phyloP scores from a whole-genome alignment of 768 basidiomycete species.

The Gymnopilus dilepis region DNA sequence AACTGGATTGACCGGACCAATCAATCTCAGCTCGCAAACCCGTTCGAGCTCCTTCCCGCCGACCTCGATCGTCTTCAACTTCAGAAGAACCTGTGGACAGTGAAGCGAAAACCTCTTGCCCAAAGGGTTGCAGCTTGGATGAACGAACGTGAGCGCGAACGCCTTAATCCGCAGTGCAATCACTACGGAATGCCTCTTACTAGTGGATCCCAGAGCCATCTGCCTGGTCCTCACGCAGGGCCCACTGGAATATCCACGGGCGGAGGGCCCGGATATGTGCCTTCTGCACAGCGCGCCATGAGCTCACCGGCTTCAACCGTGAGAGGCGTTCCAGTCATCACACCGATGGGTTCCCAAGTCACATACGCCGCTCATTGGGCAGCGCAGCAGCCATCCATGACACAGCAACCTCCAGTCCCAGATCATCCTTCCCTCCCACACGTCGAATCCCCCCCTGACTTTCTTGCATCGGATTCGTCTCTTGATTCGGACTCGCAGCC shows the following conservation, averaged over 20 bases:
- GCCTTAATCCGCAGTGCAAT: constrained; percentile 7
- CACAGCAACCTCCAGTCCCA: background rate
- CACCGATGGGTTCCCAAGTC: constrained; percentile 2
- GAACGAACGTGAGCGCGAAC: background rate
- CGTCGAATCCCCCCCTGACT: constrained; percentile 4
- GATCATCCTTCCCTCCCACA: constrained; percentile 6
- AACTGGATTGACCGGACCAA: constrained; percentile 24
- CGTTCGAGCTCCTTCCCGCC: constrained; percentile 20
- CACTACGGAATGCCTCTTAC: constrained; percentile 11
- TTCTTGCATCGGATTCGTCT: too few relatives aligned
- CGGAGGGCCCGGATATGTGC: constrained; percentile 9
- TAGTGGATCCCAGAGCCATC: constrained; percentile 18
- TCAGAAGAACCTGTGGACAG: constrained; percentile 5
- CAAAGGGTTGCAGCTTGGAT: too few relatives aligned
- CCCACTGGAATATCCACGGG: constrained; percentile 13
- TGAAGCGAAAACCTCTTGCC: constrained; percentile 6
- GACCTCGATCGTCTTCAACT: constrained; percentile 5
- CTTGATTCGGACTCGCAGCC: too few relatives aligned
- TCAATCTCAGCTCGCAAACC: constrained; percentile 17
- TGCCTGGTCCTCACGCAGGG: constrained; percentile 13
- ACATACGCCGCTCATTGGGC: constrained; percentile 8
- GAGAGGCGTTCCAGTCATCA: constrained; percentile 4
- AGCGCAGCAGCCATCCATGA: constrained; percentile 9
- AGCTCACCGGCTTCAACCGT: constrained; percentile 10
- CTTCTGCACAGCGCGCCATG: constrained; percentile 13